phyloP scores from a whole-genome alignment of 2,329 filamentous ascomycete species.

The Pseudopyrenochaeta lycopersici region DNA sequence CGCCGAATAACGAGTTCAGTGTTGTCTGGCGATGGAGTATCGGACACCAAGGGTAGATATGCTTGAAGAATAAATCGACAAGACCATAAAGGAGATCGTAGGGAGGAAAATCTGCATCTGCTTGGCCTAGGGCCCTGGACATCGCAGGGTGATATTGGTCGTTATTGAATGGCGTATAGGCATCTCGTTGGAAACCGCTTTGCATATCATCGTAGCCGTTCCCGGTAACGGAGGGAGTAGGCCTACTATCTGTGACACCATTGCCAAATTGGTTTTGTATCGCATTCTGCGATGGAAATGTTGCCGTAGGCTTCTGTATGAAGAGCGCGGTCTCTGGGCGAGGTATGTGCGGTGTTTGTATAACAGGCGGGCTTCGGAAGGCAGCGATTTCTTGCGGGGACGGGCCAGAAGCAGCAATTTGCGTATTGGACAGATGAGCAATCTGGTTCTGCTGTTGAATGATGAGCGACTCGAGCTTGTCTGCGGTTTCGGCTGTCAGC shows the following conservation, averaged over 20 bases:
- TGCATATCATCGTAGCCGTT: constrained; percentile 47
- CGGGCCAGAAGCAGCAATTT: constrained; percentile 29
- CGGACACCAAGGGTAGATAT: constrained; percentile 77
- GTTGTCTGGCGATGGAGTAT: constrained; percentile 88
- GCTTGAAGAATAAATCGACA: constrained; percentile 70
- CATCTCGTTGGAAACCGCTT: constrained; percentile 37
- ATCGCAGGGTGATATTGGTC: constrained; percentile 43
- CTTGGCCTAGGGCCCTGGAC: constrained; percentile 33
- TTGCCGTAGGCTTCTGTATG: constrained; percentile 53
- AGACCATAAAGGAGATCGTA: constrained; percentile 68
- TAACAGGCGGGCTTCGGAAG: constrained; percentile 47
- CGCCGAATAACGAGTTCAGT: constrained; percentile 81
- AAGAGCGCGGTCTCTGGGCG: constrained; percentile 57
- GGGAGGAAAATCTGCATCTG: constrained; percentile 62
- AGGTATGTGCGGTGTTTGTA: constrained; percentile 53
- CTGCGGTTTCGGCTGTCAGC: constrained; percentile 34
- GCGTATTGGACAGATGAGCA: constrained; percentile 51
- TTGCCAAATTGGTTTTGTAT: constrained; percentile 42
- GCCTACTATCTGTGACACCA: constrained; percentile 50
- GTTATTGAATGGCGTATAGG: constrained; percentile 38
- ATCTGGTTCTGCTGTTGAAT: constrained; percentile 57
- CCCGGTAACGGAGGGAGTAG: constrained; percentile 28
- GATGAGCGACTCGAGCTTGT: constrained; percentile 57
- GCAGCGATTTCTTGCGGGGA: constrained; percentile 44
- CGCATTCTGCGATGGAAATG: constrained; percentile 44